Evolutionary conservation across 371 early-diverging fungal genomes (phyloP), one percentile per base, ranked within the genome.

Genomic region (Zychaea mexicana): DNA sequence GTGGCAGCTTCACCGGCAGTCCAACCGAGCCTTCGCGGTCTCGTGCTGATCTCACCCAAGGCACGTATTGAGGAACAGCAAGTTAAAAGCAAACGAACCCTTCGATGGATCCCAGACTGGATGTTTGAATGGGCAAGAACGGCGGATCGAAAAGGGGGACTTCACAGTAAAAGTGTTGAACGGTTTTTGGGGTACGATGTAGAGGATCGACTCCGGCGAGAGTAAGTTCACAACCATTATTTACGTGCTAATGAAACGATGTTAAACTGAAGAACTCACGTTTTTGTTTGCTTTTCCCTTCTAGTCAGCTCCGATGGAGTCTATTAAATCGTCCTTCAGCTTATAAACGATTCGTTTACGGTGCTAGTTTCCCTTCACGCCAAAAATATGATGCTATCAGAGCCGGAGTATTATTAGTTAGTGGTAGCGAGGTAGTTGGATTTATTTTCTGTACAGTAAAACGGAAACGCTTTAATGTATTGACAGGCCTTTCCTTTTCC

Each of bases 261-360:
- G n/a, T n/a, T n/a, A n/a, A n/a, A n/a, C n/a, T n/a, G n/a, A n/a
- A n/a, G n/a, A n/a, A n/a, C n/a, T n/a, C n/a, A n/a, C n/a, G n/a
- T n/a, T n/a, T n/a, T n/a, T n/a, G n/a, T n/a, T 19, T 52, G 38
- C 27, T 53, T 31, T 52, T 12, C n/a, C n/a, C 38, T 5, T 30
- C 7, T 26, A 83, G 80, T 46, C 92, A 91, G 70, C 57, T 89
- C 31, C 69, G 70, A 13, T 91, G 90, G 90, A 91, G 90, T 70
- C 60, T 77, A 60, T 72, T 71, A 28, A 82, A 84, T 45, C 76
- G 70, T 19, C 86, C 88, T 2, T 54, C 74, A n/a, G 82, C 85
- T 0, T 79, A 83, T 60, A 88, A 86, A 68, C 58, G 83, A 22
- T 72, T 85, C 36, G 67, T 84, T 6, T 58, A 59, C 17, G 90